These are phyloP conservation scores for Ammopiptanthus mongolicus DNA, from an alignment of 306 rosid species.

Conservation along the genomic window DNA sequence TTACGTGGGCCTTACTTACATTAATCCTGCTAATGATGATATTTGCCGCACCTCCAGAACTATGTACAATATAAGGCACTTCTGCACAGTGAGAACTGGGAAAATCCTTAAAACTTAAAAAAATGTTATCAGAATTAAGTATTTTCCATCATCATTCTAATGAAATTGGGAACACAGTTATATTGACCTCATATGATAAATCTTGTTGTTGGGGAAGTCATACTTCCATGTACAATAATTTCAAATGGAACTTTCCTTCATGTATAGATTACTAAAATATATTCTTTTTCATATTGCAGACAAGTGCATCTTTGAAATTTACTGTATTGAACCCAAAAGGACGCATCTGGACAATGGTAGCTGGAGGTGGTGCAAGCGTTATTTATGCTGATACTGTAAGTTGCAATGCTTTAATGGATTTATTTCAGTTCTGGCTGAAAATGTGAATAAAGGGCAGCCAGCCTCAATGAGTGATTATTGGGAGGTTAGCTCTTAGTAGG, in stretches of 20 bases:
- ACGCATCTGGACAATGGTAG: slow-evolving; percentile 95
- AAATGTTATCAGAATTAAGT: neutral
- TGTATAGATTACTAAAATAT: neutral
- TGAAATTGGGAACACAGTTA: neutral
- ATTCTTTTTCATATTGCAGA: slow-evolving; percentile 40
- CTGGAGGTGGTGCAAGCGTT: slow-evolving; percentile 94
- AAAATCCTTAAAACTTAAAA: neutral
- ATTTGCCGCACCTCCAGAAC: neutral
- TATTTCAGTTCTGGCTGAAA: slow-evolving; percentile 14
- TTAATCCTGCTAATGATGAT: neutral
- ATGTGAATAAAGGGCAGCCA: neutral
- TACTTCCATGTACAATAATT: neutral
- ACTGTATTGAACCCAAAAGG: slow-evolving; percentile 83
- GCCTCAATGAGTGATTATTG: neutral
- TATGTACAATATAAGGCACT: neutral
- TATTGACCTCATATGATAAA: neutral
- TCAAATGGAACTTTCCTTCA: neutral
- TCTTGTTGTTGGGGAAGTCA: neutral
- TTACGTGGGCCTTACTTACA: neutral
- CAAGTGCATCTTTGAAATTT: slow-evolving; percentile 81
- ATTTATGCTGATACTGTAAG: slow-evolving; percentile 85
- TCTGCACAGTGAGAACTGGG: neutral
- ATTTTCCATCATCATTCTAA: neutral
- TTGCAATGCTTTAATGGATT: neutral
- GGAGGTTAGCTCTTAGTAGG: neutral